Percentiles rank a stretch among this genome's conserved stretches.
These are phyloP conservation scores for Avena eriantha DNA, from an alignment of 176 grass and related monocot genomes.

Conservation along the genomic window DNA sequence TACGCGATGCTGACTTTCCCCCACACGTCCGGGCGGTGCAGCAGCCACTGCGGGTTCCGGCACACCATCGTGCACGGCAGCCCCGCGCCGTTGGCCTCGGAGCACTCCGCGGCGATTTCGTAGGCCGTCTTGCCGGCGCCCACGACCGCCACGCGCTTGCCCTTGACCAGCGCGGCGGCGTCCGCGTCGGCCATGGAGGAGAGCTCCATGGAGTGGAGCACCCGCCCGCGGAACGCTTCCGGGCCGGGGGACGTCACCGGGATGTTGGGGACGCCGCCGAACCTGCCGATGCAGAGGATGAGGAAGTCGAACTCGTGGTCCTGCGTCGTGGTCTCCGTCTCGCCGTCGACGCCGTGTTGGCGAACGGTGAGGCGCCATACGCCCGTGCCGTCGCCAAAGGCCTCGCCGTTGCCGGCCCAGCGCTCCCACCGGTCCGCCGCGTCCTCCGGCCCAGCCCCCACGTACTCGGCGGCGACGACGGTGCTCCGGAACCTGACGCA, in stretches of 20 bases:
- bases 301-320: constrained; percentile 70
- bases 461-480: constrained; percentile 55
- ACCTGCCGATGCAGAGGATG: constrained; percentile 77
- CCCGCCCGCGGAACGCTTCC: constrained; percentile 59
- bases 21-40: constrained; percentile 40
- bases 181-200: constrained; percentile 46
- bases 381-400: constrained; percentile 54
- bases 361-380: constrained; percentile 46
- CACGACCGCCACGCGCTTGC: constrained; percentile 56
- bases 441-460: neutral
- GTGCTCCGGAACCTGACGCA: constrained; percentile 53
- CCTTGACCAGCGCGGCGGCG: constrained; percentile 50
- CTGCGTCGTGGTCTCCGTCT: constrained; percentile 8
- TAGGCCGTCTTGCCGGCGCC: constrained; percentile 51
- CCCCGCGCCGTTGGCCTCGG: constrained; percentile 45
- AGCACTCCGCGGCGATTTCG: constrained; percentile 58
- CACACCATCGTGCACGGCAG: constrained; percentile 59
- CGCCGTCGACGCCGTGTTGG: neutral
- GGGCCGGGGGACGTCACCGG: constrained; percentile 60
- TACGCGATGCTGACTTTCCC: constrained; percentile 42
- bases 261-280: constrained; percentile 75
- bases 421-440: constrained; percentile 43
- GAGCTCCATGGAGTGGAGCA: constrained; percentile 70
- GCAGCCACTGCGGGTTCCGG: constrained; percentile 52
- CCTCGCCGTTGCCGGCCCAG: constrained; percentile 74